phyloP scores from a whole-genome alignment of 2,329 filamentous ascomycete species.

The Alternaria alternata region DNA sequence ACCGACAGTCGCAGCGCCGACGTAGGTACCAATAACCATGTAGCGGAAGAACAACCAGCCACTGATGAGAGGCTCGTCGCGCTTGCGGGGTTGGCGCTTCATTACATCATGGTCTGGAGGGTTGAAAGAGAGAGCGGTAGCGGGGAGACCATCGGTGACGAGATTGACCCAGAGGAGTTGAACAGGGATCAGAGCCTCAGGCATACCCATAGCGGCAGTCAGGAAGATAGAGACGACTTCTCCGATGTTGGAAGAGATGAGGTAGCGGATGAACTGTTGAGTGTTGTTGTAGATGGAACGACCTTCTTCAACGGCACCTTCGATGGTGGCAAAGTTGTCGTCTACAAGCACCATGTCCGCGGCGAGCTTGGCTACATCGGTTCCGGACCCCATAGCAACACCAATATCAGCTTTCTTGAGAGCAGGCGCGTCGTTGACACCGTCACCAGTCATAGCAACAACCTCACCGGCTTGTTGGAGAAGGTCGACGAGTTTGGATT shows the following conservation, averaged over 20 bases:
- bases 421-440: slow-evolving; percentile 96
- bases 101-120: slow-evolving; percentile 98
- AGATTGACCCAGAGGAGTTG: slow-evolving; percentile 99
- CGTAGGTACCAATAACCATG: slow-evolving; percentile 93
- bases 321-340: slow-evolving; percentile 98
- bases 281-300: slow-evolving; percentile 99
- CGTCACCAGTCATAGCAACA: slow-evolving; percentile 98
- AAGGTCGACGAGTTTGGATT: slow-evolving; percentile 96
- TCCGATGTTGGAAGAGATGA: slow-evolving; percentile 99
- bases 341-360: slow-evolving; percentile 99
- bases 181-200: slow-evolving; percentile 94
- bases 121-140: slow-evolving; percentile 96
- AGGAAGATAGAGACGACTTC: slow-evolving; percentile 99
- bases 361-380: slow-evolving; percentile 94
- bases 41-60: slow-evolving; percentile 99
- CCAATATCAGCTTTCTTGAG: slow-evolving; percentile 99
- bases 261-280: slow-evolving; percentile 98
- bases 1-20: slow-evolving; percentile 91
- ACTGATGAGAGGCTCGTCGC: slow-evolving; percentile 89
- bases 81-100: slow-evolving; percentile 88
- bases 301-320: slow-evolving; percentile 94
- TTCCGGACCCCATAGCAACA: slow-evolving; percentile 98
- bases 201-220: slow-evolving; percentile 95
- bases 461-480: slow-evolving; percentile 93
- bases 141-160: slow-evolving; percentile 95